A percentile compares a stretch with the other conserved stretches of the same genome.
phyloP scores from a whole-genome alignment of 2,329 filamentous ascomycete genomes.

The Cytospora chrysosperma region DNA sequence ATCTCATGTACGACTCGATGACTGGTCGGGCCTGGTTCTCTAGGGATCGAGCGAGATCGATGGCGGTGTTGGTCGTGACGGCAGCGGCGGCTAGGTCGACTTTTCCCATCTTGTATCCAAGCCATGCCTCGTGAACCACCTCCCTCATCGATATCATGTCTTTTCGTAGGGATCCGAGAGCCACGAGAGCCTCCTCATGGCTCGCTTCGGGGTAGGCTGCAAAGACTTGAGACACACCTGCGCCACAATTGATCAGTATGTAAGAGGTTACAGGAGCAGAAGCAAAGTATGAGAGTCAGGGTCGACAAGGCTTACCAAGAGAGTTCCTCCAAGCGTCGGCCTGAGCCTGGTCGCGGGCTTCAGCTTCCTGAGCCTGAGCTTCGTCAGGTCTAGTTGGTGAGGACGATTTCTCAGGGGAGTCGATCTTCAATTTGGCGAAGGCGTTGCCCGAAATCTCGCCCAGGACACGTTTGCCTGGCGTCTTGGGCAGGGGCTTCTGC shows the following conservation, averaged over 20 bases:
- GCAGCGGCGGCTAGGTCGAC: constrained; percentile 4
- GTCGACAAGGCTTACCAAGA: neutral
- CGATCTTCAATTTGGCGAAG: constrained; percentile 1
- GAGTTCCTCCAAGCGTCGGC: constrained; percentile 5
- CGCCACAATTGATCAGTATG: neutral
- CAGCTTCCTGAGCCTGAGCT: neutral
- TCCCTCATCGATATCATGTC: constrained; percentile 2
- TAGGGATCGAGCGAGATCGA: constrained; percentile 3
- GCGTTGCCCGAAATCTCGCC: constrained; percentile 5
- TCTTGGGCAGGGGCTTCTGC: neutral
- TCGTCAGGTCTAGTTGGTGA: neutral
- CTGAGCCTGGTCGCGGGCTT: neutral
- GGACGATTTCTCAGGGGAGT: neutral
- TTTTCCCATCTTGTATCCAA: neutral
- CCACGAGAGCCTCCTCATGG: constrained; percentile 5
- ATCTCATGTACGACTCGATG: constrained; percentile 6
- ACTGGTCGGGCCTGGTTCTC: constrained; percentile 3
- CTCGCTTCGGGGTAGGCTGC: constrained; percentile 4
- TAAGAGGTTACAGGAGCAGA: too few species aligned
- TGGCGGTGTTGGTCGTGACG: constrained; percentile 8
- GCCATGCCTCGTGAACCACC: neutral
- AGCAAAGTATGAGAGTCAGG: too few species aligned
- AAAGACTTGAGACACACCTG: constrained; percentile 4
- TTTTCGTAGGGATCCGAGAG: neutral
- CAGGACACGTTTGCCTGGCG: neutral